Base-by-base conservation (phyloP, 495 filamentous ascomycete genomes). In the Umbilicaria muhlenbergii region DNA sequence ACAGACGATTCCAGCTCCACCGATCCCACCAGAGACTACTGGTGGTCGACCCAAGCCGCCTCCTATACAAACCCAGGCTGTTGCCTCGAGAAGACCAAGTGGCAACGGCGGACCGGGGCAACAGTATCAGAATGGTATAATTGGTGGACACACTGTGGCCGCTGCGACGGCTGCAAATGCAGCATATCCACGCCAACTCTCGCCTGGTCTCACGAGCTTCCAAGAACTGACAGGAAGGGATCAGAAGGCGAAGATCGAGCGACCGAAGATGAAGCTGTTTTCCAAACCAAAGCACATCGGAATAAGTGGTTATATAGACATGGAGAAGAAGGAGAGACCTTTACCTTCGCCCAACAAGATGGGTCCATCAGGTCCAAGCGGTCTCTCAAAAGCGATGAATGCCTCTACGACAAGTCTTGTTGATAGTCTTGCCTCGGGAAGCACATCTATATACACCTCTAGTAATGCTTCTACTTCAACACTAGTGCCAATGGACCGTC, bases 261-360 rank as follows among this genome's bases (percentile, higher is more conserved):
- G 83, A 62, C 84, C 82, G 16, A 92, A 88, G 63, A 86, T 86
- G 60, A 93, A 92, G 62, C 69, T 94, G 5, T 94, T 94, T 57
- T 88, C 83, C 2, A 81, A 88, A 46, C 86, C 85, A 3, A 87
- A 85, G 55, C 84, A 80, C 57, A 83, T 89, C 38, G 75, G 74
- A 10, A 80, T 83, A 42, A 79, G 75, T 41, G 78, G 79, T 38
- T 84, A 91, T 34, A 77, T 71, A 46, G 75, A 79, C 39, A 39
- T 51, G 11, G 60, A 66, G 21, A 53, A 66, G 12, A 84, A 80
- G 56, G 73, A 81, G 15, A 75, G 75, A 44, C 75, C 77, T 3
- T 60, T 87, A 15, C 83, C 87, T 1, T 92, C 85, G 34, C 87
- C 87, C 3, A 81, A 77, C 43, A 93, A 91, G 66, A 73, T 86